Percentiles rank a stretch among this genome's conserved stretches.
These are phyloP conservation scores for Tricholoma matsutake DNA, from an alignment of 768 basidiomycete genomes.

Conservation along the genomic window DNA sequence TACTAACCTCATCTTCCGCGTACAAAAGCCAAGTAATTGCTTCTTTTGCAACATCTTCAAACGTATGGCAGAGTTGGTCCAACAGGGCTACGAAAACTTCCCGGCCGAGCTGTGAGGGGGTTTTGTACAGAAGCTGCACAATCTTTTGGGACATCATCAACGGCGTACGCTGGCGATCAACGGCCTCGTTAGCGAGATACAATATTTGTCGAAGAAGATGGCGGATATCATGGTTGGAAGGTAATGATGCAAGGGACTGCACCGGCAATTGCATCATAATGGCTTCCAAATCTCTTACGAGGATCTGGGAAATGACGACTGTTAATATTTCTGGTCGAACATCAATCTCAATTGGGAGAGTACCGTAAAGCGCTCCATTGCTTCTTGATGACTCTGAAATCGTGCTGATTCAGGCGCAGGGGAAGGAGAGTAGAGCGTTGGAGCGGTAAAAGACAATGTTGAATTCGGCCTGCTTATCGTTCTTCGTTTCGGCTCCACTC, in stretches of 20 bases:
- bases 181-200: constrained; percentile 73
- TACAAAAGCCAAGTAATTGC: constrained; percentile 96
- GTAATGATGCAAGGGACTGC: constrained; percentile 64
- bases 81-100: constrained; percentile 92
- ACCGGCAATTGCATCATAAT: constrained; percentile 72
- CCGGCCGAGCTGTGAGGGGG: constrained; percentile 76
- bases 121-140: constrained; percentile 93
- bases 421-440: constrained; percentile 54
- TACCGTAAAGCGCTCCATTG: constrained; percentile 85
- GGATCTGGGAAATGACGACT: constrained; percentile 25
- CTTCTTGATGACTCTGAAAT: constrained; percentile 69
- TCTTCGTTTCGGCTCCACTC: constrained; percentile 56
- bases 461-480: constrained; percentile 67
- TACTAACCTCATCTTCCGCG: constrained; percentile 88
- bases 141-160: constrained; percentile 95
- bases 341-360: not conserved
- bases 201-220: constrained; percentile 82
- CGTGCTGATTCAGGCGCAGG: constrained; percentile 56
- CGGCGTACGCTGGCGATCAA: constrained; percentile 81
- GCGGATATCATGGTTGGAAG: constrained; percentile 84
- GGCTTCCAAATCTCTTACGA: constrained; percentile 73
- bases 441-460: constrained; percentile 58
- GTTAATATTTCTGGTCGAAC: constrained; percentile 3
- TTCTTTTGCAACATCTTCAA: constrained; percentile 93
- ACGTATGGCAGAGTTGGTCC: constrained; percentile 83